Base-by-base conservation (phyloP, 2,329 filamentous ascomycete species). In the Chalaropsis ovoidea region DNA sequence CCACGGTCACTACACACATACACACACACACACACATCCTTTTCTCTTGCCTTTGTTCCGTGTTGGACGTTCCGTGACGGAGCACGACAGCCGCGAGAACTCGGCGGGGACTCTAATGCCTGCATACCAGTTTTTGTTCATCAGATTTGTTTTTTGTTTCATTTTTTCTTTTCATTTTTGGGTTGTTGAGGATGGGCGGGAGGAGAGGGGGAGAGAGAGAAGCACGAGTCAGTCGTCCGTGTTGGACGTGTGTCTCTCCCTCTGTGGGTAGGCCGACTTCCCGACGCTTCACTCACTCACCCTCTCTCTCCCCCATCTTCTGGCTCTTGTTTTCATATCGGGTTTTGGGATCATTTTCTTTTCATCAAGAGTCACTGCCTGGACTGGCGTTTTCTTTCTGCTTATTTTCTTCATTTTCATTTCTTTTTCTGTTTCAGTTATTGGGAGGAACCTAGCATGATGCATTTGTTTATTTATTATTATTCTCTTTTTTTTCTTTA, bases 401-500 rank as follows among this genome's bases (percentile, higher is more conserved):
- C 7, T 31, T 45, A 4, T 3, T n/a, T 43, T 31, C 15, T 31
- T 27, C 15, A 49, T 47, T 45, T 35, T 31, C 15, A 45, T 62
- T 15, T 27, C 41, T 61, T 47, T 47, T 31, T 19, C 3, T 35
- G 24, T 52, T 17, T 43, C 61, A 49, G 19, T 41, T 41, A 60
- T 60, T 60, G 56, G 58, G 58, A 31, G 52, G 27, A 58, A 17
- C 31, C 27, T 58, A 52, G 47, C 47, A 52, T 52, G 22, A 52
- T 52, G 47, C 47, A 52, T 47, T 62, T 62, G 19, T 19, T 39
- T 11, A 39, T 49, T 49, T 43, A 47, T 39, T 35, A n/a, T 49
- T n/a, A 8, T 41, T 61, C 15, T 24, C 41, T 62, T 35, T 27
- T 39, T 45, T 43, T 17, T 43, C 45, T 27, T 61, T 17, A n/a